Conservation (phyloP, 306 rosid genomes). For the Begonia masoniana region DNA sequence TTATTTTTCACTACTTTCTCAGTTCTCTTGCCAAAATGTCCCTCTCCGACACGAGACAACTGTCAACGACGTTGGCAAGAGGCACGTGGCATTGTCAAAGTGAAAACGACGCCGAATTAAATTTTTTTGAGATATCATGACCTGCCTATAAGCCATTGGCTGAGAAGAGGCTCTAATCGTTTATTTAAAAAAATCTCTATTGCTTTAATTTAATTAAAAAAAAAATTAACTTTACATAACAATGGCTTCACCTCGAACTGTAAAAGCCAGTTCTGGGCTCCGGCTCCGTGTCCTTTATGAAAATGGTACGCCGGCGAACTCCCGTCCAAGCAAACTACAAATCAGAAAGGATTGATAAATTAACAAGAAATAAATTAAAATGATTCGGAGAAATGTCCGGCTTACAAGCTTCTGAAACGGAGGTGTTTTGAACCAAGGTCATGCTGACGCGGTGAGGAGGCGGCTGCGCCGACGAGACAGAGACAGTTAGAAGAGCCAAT, state of each 20-base stretch:
- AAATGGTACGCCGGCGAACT: conserved; percentile 90
- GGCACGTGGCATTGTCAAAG: conserved; percentile 1
- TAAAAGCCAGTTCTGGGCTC: conserved; percentile 71
- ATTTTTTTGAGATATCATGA: background rate
- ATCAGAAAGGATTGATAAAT: background rate
- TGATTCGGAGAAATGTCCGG: background rate
- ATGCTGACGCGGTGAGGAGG: conserved; percentile 44
- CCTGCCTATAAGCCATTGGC: no score
- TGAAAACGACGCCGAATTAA: background rate
- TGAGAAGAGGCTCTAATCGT: no score
- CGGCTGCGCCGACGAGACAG: conserved; percentile 14
- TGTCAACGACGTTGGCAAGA: background rate
- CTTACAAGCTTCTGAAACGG: conserved; percentile 66
- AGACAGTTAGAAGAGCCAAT: conserved; percentile 14
- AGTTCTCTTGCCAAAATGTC: background rate
- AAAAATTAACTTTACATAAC: background rate
- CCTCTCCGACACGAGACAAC: background rate
- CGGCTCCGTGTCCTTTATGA: conserved; percentile 74
- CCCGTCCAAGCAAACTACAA: conserved; percentile 82
- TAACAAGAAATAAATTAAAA: background rate
- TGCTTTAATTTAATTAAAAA: no score
- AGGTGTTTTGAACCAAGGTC: conserved; percentile 52
- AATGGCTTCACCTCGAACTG: conserved; percentile 61
- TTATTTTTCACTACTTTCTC: background rate
- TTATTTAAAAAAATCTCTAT: background rate